Evolutionary conservation across 2,329 filamentous ascomycete genomes (phyloP), one percentile per base, ranked within the genome.

Genomic region (Penicillium palitans): DNA sequence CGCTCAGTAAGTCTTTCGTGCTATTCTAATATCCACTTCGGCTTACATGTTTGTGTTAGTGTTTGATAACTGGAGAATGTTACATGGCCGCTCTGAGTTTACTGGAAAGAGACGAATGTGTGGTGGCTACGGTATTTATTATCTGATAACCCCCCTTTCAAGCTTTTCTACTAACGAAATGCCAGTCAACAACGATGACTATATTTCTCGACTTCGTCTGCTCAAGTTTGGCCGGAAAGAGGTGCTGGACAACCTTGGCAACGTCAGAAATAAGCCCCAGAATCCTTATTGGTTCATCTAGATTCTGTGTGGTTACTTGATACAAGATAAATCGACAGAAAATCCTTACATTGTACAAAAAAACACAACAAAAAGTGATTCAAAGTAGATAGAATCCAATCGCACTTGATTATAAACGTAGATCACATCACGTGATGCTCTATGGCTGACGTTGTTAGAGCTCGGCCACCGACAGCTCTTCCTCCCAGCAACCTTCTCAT

Each of bases 61-160:
- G 47, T 97, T 99, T 74, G 91, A 99, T 72, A 98, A 99, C 70
- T 97, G 93, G 92, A 84, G 95, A 59, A 89, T 97, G 35, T 78
- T 98, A 66, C 95, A 99, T 74, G 95, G 93, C 1, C 82, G 95
- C 66, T 87, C 87, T 52, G 85, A 85, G 0, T 99, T 98, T 70
- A 89, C 87, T 6, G 95, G 95, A 1, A 86, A 89, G 70, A 82
- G 95, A 65, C 87, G 93, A 65, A 90, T 99, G 70, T 97, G 93
- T 74, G 95, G 95, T 59, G 93, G 85, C 10, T 98, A 98, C 69
- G 88, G 91, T 92, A 79, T 82, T 89, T 85, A 21, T 61, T 31
- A 48, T 29, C 8, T 13, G 10, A 31, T 37, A 17, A 8, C 17
- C 5, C n/a, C 13, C 3, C 24, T 21, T 42, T 56, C 39, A 21